phyloP scores from a whole-genome alignment of 768 basidiomycete genomes.

The Auriscalpium orientale region DNA sequence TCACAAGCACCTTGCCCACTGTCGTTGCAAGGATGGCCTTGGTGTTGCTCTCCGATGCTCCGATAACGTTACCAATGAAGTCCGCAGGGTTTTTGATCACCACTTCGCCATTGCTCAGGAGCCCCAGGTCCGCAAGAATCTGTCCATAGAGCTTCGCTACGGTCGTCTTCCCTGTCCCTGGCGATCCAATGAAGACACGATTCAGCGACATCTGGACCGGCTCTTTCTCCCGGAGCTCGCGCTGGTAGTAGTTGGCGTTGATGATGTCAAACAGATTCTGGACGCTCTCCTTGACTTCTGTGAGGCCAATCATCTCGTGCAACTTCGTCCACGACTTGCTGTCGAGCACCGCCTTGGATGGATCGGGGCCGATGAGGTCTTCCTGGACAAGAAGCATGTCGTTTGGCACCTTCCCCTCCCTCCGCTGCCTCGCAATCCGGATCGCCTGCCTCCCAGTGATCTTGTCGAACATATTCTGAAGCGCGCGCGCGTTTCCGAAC shows the following conservation, averaged over 20 bases:
- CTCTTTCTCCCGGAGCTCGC: constrained; percentile 50
- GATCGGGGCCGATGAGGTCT: constrained; percentile 62
- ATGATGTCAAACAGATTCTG: constrained; percentile 38
- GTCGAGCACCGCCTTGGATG: constrained; percentile 37
- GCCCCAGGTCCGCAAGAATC: constrained; percentile 49
- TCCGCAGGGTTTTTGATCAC: constrained; percentile 62
- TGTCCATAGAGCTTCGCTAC: constrained; percentile 62
- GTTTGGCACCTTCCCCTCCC: constrained; percentile 30
- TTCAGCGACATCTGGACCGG: constrained; percentile 51
- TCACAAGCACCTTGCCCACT: constrained; percentile 60
- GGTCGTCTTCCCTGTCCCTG: constrained; percentile 67
- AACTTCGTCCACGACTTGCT: constrained; percentile 46
- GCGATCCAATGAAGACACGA: constrained; percentile 57
- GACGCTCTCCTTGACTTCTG: constrained; percentile 48
- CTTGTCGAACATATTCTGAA: constrained; percentile 41
- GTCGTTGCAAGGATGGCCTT: constrained; percentile 53
- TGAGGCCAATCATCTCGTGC: constrained; percentile 46
- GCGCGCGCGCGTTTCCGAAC: constrained; percentile 61
- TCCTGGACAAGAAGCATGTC: constrained; percentile 45
- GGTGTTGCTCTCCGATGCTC: constrained; percentile 57
- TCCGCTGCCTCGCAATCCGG: constrained; percentile 36
- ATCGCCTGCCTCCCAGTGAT: constrained; percentile 47
- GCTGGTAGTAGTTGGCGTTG: constrained; percentile 43
- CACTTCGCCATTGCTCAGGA: constrained; percentile 73
- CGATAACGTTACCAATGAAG: constrained; percentile 52